Conservation (phyloP, 352 stramenopile genomes). For the Pythium dissotocum region DNA sequence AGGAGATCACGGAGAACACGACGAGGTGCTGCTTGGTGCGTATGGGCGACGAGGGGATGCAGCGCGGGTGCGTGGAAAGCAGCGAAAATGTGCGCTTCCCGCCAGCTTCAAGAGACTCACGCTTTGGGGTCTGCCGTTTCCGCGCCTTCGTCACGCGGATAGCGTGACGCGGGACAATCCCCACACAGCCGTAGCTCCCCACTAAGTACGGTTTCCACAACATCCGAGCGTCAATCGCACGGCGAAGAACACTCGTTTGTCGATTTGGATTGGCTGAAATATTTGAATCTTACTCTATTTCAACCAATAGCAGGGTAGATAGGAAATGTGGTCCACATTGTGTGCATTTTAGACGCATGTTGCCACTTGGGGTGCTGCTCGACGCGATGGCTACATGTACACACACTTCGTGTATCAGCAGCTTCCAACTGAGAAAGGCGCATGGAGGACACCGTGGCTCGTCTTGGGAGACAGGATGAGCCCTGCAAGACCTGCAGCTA, state of each 20-base stretch:
- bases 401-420: neutral
- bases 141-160: conserved; percentile 11
- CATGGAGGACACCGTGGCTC: no score
- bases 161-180: conserved; percentile 13
- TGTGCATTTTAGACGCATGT: neutral
- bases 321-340: conserved; percentile 5
- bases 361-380: neutral
- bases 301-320: conserved; percentile 1
- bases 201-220: conserved; percentile 14
- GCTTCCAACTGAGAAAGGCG: neutral
- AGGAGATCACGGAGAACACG: conserved; percentile 10
- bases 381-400: neutral
- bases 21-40: neutral
- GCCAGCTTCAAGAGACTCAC: conserved; percentile 5
- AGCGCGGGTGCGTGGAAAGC: neutral
- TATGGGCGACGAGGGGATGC: neutral
- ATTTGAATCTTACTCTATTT: conserved; percentile 8
- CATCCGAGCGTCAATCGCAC: neutral
- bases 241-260: conserved; percentile 9
- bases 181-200: neutral
- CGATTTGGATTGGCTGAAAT: conserved; percentile 11
- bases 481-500: no score
- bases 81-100: neutral
- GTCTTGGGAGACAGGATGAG: no score
- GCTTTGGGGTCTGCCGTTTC: conserved; percentile 13